A percentile compares a stretch with the other conserved stretches of the same genome.
phyloP scores from a whole-genome alignment of 371 early-diverging fungal species.

The Polyrhizophydium stewartii region DNA sequence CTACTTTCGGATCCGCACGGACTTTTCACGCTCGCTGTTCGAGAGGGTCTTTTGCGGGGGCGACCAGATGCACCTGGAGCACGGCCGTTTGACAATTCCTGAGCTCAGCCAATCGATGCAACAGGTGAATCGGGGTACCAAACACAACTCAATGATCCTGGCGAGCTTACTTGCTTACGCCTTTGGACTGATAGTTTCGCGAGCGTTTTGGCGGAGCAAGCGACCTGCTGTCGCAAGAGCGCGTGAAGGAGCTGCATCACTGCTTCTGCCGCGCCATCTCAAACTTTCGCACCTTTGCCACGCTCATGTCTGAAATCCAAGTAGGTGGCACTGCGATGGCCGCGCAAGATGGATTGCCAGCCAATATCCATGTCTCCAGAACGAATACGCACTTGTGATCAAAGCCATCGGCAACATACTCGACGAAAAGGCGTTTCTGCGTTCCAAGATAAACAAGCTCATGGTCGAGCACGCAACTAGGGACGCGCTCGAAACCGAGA shows the following conservation, averaged over 20 bases:
- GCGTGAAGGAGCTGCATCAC: background rate
- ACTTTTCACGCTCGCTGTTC: conserved; percentile 1
- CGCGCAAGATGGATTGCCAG: too few species aligned
- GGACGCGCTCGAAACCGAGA: background rate
- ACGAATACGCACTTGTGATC: conserved; percentile 14
- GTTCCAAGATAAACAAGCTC: background rate
- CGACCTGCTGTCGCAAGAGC: background rate
- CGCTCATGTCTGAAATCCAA: conserved; percentile 11
- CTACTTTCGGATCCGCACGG: background rate
- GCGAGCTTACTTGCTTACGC: too few species aligned
- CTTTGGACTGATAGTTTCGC: too few species aligned
- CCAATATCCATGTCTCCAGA: background rate
- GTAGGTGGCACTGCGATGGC: background rate
- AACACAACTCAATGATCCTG: too few species aligned
- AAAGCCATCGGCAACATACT: conserved; percentile 2
- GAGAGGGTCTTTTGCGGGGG: background rate
- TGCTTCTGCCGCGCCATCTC: conserved; percentile 4
- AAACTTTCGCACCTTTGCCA: background rate
- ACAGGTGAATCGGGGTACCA: too few species aligned
- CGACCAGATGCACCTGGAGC: too few species aligned
- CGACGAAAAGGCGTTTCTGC: conserved; percentile 8
- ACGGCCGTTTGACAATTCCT: too few species aligned
- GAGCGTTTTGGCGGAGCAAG: background rate
- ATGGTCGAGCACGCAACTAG: conserved; percentile 1
- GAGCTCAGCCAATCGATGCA: background rate